A percentile compares a stretch with the other conserved stretches of the same genome.
Conservation (phyloP, 495 filamentous ascomycete species). For the Aspergillus carlsbadensis region DNA sequence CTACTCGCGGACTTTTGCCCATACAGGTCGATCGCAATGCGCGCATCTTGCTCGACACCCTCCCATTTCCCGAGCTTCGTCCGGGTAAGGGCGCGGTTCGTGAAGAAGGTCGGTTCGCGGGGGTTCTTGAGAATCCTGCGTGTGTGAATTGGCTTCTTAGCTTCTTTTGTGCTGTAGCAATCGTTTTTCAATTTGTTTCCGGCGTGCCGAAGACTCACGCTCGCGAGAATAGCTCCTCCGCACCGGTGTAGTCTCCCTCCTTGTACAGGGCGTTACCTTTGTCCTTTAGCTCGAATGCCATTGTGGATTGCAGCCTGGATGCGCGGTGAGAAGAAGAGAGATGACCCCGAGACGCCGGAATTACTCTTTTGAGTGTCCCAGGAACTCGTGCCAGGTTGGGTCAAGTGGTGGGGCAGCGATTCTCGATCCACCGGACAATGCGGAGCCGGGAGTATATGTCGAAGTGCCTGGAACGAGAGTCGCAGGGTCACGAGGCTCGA, state of each 20-base stretch:
- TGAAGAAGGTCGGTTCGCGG: conserved; percentile 55
- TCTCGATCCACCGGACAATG: conserved; percentile 10
- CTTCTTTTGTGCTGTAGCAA: neutral
- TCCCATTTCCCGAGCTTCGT: conserved; percentile 69
- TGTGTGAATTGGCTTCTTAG: neutral
- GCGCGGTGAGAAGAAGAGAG: neutral
- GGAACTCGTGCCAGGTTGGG: neutral
- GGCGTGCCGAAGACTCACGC: conserved; percentile 57
- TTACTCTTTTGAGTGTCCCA: neutral
- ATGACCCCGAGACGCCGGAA: neutral
- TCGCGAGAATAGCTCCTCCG: conserved; percentile 80
- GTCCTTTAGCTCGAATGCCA: conserved; percentile 45
- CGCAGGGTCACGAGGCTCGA: no score
- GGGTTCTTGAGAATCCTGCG: conserved; percentile 49
- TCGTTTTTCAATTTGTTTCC: neutral
- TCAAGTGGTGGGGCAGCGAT: conserved; percentile 11
- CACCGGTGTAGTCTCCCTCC: conserved; percentile 65
- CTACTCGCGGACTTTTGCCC: conserved; percentile 44
- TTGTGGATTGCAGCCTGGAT: conserved; percentile 23
- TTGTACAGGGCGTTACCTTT: conserved; percentile 57
- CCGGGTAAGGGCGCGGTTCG: conserved; percentile 87
- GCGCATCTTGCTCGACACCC: conserved; percentile 78
- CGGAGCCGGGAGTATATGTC: conserved; percentile 6
- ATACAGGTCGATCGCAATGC: conserved; percentile 66
- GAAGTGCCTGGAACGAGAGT: neutral